Conservation (phyloP, 768 basidiomycete species). For the Auriculariales sp. region DNA sequence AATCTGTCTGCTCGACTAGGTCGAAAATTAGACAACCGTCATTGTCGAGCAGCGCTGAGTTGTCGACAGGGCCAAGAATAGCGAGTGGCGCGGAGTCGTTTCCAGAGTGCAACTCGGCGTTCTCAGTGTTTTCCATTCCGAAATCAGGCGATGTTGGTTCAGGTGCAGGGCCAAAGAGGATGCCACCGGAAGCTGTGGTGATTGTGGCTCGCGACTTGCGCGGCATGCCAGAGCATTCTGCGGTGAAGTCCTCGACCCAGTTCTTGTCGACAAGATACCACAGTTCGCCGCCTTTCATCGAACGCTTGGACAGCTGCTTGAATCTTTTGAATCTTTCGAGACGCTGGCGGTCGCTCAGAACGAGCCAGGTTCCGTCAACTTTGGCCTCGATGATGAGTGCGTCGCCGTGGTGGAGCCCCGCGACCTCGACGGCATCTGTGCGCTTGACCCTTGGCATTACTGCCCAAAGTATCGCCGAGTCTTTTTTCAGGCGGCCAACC, state of each 20-base stretch:
- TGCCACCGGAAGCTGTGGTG: too few species aligned
- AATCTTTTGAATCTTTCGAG: too few species aligned
- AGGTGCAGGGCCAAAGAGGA: slow-evolving; percentile 6
- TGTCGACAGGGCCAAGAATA: slow-evolving; percentile 64
- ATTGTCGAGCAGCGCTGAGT: slow-evolving; percentile 44
- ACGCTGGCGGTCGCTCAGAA: slow-evolving; percentile 16
- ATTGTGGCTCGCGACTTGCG: background rate
- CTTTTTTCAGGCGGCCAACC: slow-evolving; percentile 4
- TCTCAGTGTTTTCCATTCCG: slow-evolving; percentile 64
- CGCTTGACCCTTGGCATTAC: slow-evolving; percentile 29
- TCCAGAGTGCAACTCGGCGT: too few species aligned
- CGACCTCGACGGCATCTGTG: slow-evolving; percentile 36
- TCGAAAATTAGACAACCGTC: slow-evolving; percentile 29
- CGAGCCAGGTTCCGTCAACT: slow-evolving; percentile 41
- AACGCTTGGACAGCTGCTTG: slow-evolving; percentile 26
- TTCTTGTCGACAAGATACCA: slow-evolving; percentile 62
- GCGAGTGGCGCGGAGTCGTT: too few species aligned
- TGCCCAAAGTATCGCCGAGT: background rate
- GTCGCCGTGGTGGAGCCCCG: slow-evolving; percentile 29
- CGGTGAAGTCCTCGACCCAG: slow-evolving; percentile 69
- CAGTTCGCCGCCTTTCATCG: slow-evolving; percentile 50
- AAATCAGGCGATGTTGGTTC: slow-evolving; percentile 20
- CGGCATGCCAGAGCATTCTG: slow-evolving; percentile 43
- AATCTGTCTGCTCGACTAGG: slow-evolving; percentile 47
- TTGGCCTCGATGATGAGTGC: slow-evolving; percentile 68